A percentile compares a stretch with the other conserved stretches of the same genome.
phyloP scores from a whole-genome alignment of 805 yeast genomes.

The Metschnikowia colocasiae region DNA sequence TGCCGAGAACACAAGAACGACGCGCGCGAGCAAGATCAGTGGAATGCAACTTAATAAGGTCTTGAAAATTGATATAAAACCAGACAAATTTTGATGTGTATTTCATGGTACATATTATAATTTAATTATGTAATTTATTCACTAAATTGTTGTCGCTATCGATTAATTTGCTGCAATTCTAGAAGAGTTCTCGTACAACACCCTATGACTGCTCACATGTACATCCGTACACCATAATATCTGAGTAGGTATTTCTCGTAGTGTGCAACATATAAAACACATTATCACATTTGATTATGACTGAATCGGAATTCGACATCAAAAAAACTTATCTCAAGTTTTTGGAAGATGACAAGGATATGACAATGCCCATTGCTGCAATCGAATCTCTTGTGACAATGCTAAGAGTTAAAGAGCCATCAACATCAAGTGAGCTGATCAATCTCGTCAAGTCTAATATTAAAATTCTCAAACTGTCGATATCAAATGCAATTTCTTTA shows the following conservation, averaged over 20 bases:
- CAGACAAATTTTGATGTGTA: neutral
- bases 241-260: neutral
- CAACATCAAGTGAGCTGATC: slow-evolving; percentile 90
- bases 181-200: neutral
- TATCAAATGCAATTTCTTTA: slow-evolving; percentile 86
- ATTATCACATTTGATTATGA: slow-evolving; percentile 1
- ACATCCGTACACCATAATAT: slow-evolving; percentile 1
- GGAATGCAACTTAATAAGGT: neutral
- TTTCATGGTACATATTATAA: neutral
- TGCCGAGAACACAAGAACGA: slow-evolving; percentile 15
- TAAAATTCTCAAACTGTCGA: slow-evolving; percentile 65
- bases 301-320: slow-evolving; percentile 57
- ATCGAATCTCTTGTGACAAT: slow-evolving; percentile 89
- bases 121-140: neutral
- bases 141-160: neutral
- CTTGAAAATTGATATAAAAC: neutral
- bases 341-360: slow-evolving; percentile 85
- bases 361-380: slow-evolving; percentile 99
- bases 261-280: neutral
- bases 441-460: slow-evolving; percentile 76
- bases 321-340: slow-evolving; percentile 75
- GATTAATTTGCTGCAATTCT: neutral
- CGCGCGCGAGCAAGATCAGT: neutral
- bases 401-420: slow-evolving; percentile 76
- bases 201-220: neutral